phyloP scores from a whole-genome alignment of 352 stramenopile species.

The Phytophthora sp. region DNA sequence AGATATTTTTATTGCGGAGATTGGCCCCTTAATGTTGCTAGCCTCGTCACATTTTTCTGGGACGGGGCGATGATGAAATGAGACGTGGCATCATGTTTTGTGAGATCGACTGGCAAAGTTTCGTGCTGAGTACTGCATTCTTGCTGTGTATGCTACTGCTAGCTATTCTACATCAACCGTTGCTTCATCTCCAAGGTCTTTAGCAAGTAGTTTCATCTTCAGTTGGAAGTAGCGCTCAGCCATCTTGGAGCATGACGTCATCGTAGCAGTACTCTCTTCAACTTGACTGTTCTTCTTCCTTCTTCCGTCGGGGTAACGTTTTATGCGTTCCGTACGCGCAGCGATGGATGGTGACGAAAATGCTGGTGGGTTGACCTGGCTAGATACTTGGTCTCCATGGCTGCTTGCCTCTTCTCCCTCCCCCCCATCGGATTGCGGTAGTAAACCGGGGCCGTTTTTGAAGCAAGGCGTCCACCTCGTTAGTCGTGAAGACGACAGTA shows the following conservation, averaged over 20 bases:
- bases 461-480: background rate
- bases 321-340: background rate
- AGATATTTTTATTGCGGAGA: no score
- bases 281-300: background rate
- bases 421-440: no score
- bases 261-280: background rate
- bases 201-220: slow-evolving; percentile 9
- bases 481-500: background rate
- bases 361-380: background rate
- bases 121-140: no score
- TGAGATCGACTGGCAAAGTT: background rate
- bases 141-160: no score
- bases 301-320: slow-evolving; percentile 1
- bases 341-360: background rate
- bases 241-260: slow-evolving; percentile 5
- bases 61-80: background rate
- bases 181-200: background rate
- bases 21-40: background rate
- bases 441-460: no score
- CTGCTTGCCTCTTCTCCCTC: no score
- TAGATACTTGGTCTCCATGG: no score
- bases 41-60: background rate
- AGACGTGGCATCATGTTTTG: background rate
- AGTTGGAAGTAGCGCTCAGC: slow-evolving; percentile 11
- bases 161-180: background rate